Evolutionary conservation across 306 rosid species (phyloP).

Genomic region (Begonia loranthoides): DNA sequence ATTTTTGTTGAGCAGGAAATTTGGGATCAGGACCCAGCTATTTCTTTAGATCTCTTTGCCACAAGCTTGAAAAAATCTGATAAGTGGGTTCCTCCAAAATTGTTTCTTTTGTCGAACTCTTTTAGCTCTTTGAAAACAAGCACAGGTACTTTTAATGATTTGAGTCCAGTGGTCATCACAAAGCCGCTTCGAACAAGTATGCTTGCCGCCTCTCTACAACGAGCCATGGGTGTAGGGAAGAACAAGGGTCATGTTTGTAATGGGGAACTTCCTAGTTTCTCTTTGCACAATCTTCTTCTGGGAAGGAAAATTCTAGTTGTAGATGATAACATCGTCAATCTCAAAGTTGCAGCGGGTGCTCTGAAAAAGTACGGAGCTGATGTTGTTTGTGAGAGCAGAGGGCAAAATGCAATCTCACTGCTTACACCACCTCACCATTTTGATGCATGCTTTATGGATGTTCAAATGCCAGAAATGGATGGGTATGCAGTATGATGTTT

Average conservation of each 20-base stretch:
- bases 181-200: conserved; percentile 88
- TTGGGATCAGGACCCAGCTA: conserved; percentile 54
- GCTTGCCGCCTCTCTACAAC: conserved; percentile 82
- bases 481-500: conserved; percentile 38
- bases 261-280: conserved; percentile 56
- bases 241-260: conserved; percentile 47
- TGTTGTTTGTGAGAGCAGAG: conserved; percentile 72
- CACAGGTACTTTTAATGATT: conserved; percentile 16
- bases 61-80: conserved; percentile 25
- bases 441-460: conserved; percentile 96
- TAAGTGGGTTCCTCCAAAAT: conserved; percentile 36
- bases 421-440: conserved; percentile 75
- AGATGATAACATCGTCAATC: conserved; percentile 86
- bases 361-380: conserved; percentile 82
- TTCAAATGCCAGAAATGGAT: conserved; percentile 97
- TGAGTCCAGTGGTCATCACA: conserved; percentile 37
- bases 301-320: conserved; percentile 78
- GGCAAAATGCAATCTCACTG: conserved; percentile 49
- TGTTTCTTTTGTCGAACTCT: conserved; percentile 64
- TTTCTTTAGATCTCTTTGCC: conserved; percentile 34
- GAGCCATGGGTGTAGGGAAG: conserved; percentile 55
- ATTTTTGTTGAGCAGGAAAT: conserved; percentile 69
- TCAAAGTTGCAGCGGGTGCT: conserved; percentile 89
- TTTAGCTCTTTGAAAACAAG: conserved; percentile 26
- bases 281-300: conserved; percentile 55